These are phyloP conservation scores for Neofusicoccum laricinum DNA, from an alignment of 2,329 filamentous ascomycete species.

Conservation along the genomic window DNA sequence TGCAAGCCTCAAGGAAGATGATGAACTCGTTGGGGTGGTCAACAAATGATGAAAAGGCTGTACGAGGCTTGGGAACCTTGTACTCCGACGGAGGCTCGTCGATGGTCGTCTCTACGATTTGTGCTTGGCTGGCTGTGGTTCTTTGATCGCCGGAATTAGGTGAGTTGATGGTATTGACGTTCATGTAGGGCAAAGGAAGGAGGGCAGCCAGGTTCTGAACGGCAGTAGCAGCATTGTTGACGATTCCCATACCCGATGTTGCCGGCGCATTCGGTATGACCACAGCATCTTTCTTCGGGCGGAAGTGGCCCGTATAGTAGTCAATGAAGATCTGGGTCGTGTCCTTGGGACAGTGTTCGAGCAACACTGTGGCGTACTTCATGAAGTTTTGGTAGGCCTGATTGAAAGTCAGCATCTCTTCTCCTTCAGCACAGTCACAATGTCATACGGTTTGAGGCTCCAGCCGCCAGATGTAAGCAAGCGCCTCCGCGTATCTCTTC, in stretches of 20 bases:
- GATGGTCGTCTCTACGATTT: slow-evolving; percentile 52
- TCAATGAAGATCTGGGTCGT: slow-evolving; percentile 88
- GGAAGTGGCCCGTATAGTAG: slow-evolving; percentile 87
- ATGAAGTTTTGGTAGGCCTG: slow-evolving; percentile 85
- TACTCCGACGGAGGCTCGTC: slow-evolving; percentile 61
- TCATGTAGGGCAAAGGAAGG: slow-evolving; percentile 83
- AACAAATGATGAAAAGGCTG: slow-evolving; percentile 93
- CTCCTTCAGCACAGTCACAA: neutral
- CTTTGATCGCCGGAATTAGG: slow-evolving; percentile 53
- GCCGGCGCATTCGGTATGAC: slow-evolving; percentile 48
- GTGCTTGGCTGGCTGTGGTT: slow-evolving; percentile 53
- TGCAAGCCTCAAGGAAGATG: slow-evolving; percentile 83
- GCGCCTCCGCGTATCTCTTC: slow-evolving; percentile 81
- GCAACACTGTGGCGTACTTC: slow-evolving; percentile 89
- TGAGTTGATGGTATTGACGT: slow-evolving; percentile 56
- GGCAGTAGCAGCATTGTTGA: slow-evolving; percentile 51
- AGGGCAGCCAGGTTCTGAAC: slow-evolving; percentile 84
- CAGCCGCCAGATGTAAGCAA: slow-evolving; percentile 87
- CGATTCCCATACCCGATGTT: slow-evolving; percentile 41
- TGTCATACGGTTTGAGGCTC: slow-evolving; percentile 69
- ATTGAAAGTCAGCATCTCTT: neutral
- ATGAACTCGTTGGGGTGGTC: slow-evolving; percentile 93
- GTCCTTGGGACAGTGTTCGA: slow-evolving; percentile 79
- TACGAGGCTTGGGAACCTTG: slow-evolving; percentile 75
- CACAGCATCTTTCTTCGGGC: slow-evolving; percentile 64